Evolutionary conservation across 345 rosid species (phyloP).

Genomic region (Salix suchowensis): DNA sequence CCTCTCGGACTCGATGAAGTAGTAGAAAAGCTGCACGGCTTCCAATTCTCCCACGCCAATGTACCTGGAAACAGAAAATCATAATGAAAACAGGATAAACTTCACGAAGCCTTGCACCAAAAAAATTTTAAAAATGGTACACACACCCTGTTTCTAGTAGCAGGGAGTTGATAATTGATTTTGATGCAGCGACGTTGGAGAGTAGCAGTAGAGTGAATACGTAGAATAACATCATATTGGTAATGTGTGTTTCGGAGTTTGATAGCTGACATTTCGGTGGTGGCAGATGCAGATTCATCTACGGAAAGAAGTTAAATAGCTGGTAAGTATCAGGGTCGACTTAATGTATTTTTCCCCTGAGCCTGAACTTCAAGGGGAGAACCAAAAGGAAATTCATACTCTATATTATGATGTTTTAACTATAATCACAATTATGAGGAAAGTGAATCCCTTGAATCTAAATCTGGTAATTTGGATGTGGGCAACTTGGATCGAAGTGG

Average conservation of each 20-base stretch:
- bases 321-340: neutral
- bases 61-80: slow-evolving; percentile 18
- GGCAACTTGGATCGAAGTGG: too few relatives aligned
- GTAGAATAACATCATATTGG: neutral
- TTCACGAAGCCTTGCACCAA: neutral
- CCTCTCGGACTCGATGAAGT: slow-evolving; percentile 30
- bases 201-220: neutral
- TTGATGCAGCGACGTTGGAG: neutral
- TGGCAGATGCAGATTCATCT: too few relatives aligned
- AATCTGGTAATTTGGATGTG: too few relatives aligned
- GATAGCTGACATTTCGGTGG: neutral
- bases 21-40: slow-evolving; percentile 25
- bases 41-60: slow-evolving; percentile 21
- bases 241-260: neutral
- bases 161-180: slow-evolving; percentile 9
- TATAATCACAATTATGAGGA: too few relatives aligned
- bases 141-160: slow-evolving; percentile 20
- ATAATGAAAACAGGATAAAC: neutral
- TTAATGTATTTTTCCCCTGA: too few relatives aligned
- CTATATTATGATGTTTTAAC: too few relatives aligned
- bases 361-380: too few relatives aligned
- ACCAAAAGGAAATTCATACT: too few relatives aligned
- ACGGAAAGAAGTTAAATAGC: too few relatives aligned
- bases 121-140: neutral
- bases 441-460: too few relatives aligned